Evolutionary conservation across 768 basidiomycete species (phyloP), one percentile per base, ranked within the genome.

Genomic region (Leccinum subtestaceum): DNA sequence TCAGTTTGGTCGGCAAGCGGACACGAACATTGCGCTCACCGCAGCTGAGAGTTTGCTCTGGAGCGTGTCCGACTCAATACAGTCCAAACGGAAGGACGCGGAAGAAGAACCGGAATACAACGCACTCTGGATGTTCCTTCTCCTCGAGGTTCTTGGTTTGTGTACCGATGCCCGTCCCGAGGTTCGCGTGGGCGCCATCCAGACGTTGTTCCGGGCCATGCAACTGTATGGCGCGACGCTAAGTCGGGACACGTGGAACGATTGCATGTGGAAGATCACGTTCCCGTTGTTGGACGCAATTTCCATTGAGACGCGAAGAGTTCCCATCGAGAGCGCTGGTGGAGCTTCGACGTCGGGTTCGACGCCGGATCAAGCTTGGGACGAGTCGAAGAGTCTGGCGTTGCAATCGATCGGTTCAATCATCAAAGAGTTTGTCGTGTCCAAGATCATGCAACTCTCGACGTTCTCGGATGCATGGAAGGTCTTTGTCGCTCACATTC

Each of bases 11-110:
- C 83, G 88, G 17, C 96, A 98, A 67, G 82, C 86, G 1, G 97
- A 98, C 63, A 95, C 96, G 40, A 99, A 99, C 65, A 96, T 99
- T 57, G 92, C 95, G 1, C 76, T 99, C 56, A 96, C 96, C 1
- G 93, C 93, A 0, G 93, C 95, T 0, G 93, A 93, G 58, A 94
- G 93, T 55, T 75, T 98, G 3, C 78, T 99, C 5, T 98, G 96
- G 96, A 89, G 91, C 60, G 91, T 99, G 0, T 97, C 95, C 0
- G 96, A 99, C 69, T 90, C 93, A 1, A 92, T 98, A 36, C 94
- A 96, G 67, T 84, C 88, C 7, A 90, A 92, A 68, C 82, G 91
- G 21, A 87, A 87, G 63, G 81, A 80, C 47, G 73, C 66, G 17
- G 83, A 84, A 57, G 83, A 85, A 62, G 87, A 81, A 53, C 74